These are phyloP conservation scores for Cystobasidium ongulense DNA, from an alignment of 768 basidiomycete genomes.

Conservation along the genomic window DNA sequence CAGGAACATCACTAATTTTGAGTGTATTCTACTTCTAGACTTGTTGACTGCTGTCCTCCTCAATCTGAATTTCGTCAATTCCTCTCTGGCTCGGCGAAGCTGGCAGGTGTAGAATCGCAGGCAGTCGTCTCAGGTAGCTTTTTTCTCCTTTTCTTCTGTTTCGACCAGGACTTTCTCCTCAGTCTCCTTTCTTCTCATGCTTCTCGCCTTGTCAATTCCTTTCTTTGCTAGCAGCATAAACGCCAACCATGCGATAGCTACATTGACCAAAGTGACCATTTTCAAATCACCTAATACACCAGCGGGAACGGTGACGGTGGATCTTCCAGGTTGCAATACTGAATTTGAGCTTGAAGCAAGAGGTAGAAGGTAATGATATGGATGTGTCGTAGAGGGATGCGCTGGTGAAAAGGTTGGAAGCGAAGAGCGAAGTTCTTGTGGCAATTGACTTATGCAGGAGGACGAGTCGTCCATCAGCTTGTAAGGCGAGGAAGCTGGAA, in stretches of 20 bases:
- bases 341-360: not conserved
- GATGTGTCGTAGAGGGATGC: not conserved
- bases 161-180: not conserved
- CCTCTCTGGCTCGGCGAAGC: too few species aligned
- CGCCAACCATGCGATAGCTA: conserved; percentile 19
- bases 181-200: not conserved
- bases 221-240: conserved; percentile 7
- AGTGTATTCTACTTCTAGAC: too few species aligned
- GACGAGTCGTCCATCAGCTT: conserved; percentile 9
- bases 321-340: not conserved
- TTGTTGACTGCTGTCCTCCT: too few species aligned
- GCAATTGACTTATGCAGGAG: conserved; percentile 15
- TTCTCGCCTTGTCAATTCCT: not conserved
- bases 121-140: not conserved
- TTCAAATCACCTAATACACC: conserved; percentile 33
- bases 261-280: conserved; percentile 22
- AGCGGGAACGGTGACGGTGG: conserved; percentile 19
- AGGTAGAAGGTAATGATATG: conserved; percentile 27
- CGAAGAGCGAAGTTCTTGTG: not conserved
- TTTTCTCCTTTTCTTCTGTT: conserved; percentile 4
- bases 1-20: too few species aligned
- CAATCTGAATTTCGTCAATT: too few species aligned
- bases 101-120: too few species aligned
- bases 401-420: not conserved
- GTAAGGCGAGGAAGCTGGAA: not conserved